Evolutionary conservation across 192 early-diverging fungal species (phyloP).

Genomic region (Gryganskiella cystojenkinii): DNA sequence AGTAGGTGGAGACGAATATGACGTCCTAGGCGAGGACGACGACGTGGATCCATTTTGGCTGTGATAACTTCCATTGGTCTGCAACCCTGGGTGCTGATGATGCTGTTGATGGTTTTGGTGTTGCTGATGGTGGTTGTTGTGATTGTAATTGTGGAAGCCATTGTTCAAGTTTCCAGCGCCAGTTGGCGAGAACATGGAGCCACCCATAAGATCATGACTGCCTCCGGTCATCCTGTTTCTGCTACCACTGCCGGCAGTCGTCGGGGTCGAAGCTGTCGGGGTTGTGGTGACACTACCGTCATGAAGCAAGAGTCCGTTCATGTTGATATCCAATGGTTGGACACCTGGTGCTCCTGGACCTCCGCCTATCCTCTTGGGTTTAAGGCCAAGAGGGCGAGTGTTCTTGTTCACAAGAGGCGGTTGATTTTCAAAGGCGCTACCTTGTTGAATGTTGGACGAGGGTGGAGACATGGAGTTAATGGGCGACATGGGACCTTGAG

Average conservation of each 20-base stretch:
- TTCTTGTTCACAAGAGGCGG: slow-evolving; percentile 30
- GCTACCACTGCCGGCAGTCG: neutral
- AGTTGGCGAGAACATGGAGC: too few species aligned
- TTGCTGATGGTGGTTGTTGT: neutral
- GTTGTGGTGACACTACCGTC: neutral
- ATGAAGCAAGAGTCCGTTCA: slow-evolving; percentile 19
- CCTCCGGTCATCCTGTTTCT: too few species aligned
- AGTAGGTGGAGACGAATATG: too few species aligned
- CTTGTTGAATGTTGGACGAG: neutral
- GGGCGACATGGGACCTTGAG: too few species aligned
- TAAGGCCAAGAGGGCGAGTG: slow-evolving; percentile 19
- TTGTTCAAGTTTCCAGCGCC: too few species aligned
- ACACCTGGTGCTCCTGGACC: too few species aligned
- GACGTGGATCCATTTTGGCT: neutral
- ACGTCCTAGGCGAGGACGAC: too few species aligned
- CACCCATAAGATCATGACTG: too few species aligned
- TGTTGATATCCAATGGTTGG: slow-evolving; percentile 5
- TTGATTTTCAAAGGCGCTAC: neutral
- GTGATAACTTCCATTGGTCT: too few species aligned
- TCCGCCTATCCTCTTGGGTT: slow-evolving; percentile 7
- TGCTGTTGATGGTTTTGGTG: neutral
- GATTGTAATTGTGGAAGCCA: too few species aligned
- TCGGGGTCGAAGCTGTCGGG: neutral
- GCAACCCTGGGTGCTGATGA: too few species aligned
- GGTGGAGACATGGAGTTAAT: neutral